Evolutionary conservation across 2,329 filamentous ascomycete genomes (phyloP).

Genomic region (Nothopassalora personata): DNA sequence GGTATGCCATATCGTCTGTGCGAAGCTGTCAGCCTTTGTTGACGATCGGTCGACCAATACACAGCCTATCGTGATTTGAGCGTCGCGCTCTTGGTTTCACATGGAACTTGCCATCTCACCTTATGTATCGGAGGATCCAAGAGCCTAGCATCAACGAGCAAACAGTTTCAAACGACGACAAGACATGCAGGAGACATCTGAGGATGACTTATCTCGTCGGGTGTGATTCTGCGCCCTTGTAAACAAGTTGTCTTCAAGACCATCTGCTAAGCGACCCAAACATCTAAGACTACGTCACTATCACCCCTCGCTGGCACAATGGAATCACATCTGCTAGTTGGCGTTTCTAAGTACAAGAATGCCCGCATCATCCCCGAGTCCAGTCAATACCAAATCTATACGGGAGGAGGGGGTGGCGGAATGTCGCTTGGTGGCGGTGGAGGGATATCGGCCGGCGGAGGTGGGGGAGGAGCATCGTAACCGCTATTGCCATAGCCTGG

Average conservation of each 20-base stretch:
- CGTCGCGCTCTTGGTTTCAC: not conserved
- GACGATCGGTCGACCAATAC: not conserved
- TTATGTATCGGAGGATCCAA: not conserved
- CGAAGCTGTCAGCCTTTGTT: not conserved
- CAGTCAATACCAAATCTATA: constrained; percentile 3
- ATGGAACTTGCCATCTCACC: not conserved
- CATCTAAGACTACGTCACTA: not conserved
- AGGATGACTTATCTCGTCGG: not conserved
- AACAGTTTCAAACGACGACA: not conserved
- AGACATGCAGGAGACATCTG: not conserved
- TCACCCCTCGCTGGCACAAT: not conserved
- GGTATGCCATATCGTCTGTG: not conserved
- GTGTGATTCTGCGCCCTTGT: not conserved
- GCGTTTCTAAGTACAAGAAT: not conserved
- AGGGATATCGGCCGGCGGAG: constrained; percentile 55
- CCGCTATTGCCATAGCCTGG: constrained; percentile 4
- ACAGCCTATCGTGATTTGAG: too few relatives aligned
- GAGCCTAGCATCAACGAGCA: not conserved
- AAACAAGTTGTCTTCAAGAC: not conserved
- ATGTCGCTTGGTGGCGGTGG: constrained; percentile 58
- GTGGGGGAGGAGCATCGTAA: constrained; percentile 35
- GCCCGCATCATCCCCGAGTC: not conserved
- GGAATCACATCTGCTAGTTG: not conserved
- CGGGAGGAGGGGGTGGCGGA: constrained; percentile 59
- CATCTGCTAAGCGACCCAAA: not conserved